A percentile compares a stretch with the other conserved stretches of the same genome.
Evolutionary conservation across 1,284 basidiomycete species (phyloP).

Genomic region (Ustilago lituana): DNA sequence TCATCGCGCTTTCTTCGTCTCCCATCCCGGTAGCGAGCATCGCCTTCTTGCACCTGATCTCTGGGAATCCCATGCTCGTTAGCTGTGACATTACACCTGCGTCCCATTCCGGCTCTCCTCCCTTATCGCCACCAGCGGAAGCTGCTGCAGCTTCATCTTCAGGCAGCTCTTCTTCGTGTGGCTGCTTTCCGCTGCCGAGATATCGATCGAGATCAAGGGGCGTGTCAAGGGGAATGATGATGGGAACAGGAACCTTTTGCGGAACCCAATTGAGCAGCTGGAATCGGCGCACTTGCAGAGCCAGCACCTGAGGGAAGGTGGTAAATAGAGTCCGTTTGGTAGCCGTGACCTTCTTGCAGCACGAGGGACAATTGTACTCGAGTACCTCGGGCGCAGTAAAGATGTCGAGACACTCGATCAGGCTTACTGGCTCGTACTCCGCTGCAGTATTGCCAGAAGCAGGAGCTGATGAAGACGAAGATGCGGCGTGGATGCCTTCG

Average conservation of each 20-base stretch:
- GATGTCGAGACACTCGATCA: constrained; percentile 77
- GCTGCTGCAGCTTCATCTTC: constrained; percentile 68
- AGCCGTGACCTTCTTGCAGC: constrained; percentile 75
- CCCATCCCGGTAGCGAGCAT: constrained; percentile 81
- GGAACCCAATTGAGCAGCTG: constrained; percentile 97
- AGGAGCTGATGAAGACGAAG: constrained; percentile 6
- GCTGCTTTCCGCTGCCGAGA: constrained; percentile 78
- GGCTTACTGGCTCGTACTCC: constrained; percentile 76
- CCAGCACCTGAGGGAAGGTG: constrained; percentile 87
- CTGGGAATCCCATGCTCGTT: constrained; percentile 62
- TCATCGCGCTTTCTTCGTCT: constrained; percentile 85
- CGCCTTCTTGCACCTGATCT: constrained; percentile 70
- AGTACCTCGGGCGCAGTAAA: constrained; percentile 77
- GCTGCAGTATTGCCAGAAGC: constrained; percentile 21
- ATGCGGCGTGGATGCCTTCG: constrained; percentile 38
- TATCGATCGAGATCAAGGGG: constrained; percentile 76
- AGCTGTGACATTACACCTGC: constrained; percentile 57
- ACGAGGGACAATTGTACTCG: constrained; percentile 76
- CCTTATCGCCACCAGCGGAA: constrained; percentile 1
- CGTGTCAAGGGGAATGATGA: constrained; percentile 75
- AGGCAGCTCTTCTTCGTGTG: constrained; percentile 78
- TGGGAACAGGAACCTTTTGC: constrained; percentile 89
- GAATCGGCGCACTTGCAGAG: constrained; percentile 93
- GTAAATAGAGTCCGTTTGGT: constrained; percentile 78
- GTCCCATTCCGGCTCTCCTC: constrained; percentile 42